Base-by-base conservation (phyloP, 495 filamentous ascomycete genomes). In the Alectoria sarmentosa region DNA sequence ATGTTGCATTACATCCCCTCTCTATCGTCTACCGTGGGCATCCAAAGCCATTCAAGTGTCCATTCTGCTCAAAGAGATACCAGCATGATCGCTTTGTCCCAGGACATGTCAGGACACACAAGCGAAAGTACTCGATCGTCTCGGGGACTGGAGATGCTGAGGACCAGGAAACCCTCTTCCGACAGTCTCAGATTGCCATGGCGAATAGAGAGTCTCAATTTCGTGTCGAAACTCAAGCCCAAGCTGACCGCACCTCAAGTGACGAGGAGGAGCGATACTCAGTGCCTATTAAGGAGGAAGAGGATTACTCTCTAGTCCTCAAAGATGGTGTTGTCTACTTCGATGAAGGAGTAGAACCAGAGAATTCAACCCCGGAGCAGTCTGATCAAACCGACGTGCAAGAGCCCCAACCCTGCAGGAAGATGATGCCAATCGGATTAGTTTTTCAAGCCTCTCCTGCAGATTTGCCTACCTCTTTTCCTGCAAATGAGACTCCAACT, bases 81-180 rank as follows among this genome's bases (percentile, higher is more conserved):
- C 28, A 23, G 21, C 42, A 42, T 28, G 39, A 58, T 2, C 38
- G 52, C 8, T 64, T 57, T 21, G 32, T 64, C 38, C 28, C n/a
- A 19, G 38, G 52, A 26, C 62, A 64, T 38, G 36, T 42, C 28
- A 64, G 62, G n/a, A 64, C 38, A 15, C 62, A 64, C n/a, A 64
- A 56, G 30, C 54, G 28, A 64, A 64, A 34, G 13, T 34, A 28
- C 3, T 58, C 32, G 54, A 23, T 15, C 21, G 2, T 4, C 17
- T 26, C 54, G 13, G 1, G 23, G 4, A 23, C 10, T n/a, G 37
- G 30, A 23, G 54, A 41, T 7, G n/a, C 52, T 21, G 6, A 17
- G 39, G 39, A 58, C 32, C 62, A 64, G n/a, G 19, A 64, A 46
- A 21, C 62, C 19, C 39, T 58, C 0, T 26, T 64, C 10, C 62